A percentile compares a stretch with the other conserved stretches of the same genome.
These are phyloP conservation scores for Xerocomellus intermedius DNA, from an alignment of 768 basidiomycete species.

Conservation along the genomic window DNA sequence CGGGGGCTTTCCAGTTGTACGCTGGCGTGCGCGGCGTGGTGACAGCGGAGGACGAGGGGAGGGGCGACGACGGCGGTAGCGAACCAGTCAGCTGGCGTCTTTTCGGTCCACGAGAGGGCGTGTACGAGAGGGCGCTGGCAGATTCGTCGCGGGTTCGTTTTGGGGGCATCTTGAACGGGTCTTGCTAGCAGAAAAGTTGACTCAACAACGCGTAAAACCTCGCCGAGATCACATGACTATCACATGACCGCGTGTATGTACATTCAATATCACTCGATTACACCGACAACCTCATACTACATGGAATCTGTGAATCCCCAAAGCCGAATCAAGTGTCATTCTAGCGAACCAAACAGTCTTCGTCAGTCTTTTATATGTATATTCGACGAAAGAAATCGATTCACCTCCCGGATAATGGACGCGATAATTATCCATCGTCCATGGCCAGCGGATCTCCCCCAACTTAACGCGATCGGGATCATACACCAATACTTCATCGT, in stretches of 20 bases:
- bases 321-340: no score
- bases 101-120: conserved; percentile 33
- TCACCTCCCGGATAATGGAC: not conserved
- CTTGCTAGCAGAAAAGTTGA: conserved; percentile 1
- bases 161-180: conserved; percentile 13
- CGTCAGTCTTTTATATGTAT: not conserved
- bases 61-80: conserved; percentile 29
- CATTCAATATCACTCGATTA: no score
- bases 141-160: conserved; percentile 33
- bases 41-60: conserved; percentile 25
- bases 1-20: conserved; percentile 45
- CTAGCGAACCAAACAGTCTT: not conserved
- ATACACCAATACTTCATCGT: conserved; percentile 3
- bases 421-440: not conserved
- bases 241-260: conserved; percentile 17
- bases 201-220: conserved; percentile 13
- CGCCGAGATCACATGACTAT: conserved; percentile 13
- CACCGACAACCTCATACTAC: no score
- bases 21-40: conserved; percentile 39
- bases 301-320: no score
- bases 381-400: not conserved
- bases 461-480: not conserved
- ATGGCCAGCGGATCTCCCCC: not conserved
- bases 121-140: conserved; percentile 27
- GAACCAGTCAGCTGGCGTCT: conserved; percentile 18